Conservation (phyloP, 1,139 yeast genomes). For the Nakaseomyces sp. region DNA sequence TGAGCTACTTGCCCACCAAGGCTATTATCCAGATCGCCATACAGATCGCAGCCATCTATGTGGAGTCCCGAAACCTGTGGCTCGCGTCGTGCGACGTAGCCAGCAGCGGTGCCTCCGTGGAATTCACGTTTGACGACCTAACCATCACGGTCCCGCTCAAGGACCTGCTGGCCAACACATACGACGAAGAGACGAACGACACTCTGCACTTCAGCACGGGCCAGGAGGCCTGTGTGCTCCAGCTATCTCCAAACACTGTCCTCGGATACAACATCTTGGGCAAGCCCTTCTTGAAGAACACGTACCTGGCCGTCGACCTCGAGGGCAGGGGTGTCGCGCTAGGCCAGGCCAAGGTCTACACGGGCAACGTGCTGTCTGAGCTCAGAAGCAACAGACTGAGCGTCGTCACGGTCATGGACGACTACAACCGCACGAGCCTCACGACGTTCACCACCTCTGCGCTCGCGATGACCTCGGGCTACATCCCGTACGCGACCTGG, state of each 20-base stretch:
- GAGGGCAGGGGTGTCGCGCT: conserved; percentile 52
- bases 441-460: conserved; percentile 14
- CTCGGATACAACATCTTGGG: conserved; percentile 56
- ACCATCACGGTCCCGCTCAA: conserved; percentile 46
- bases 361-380: background rate
- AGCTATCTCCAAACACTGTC: conserved; percentile 42
- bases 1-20: conserved; percentile 50
- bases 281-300: conserved; percentile 45
- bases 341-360: conserved; percentile 35
- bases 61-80: conserved; percentile 47
- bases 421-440: background rate
- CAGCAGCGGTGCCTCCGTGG: conserved; percentile 45
- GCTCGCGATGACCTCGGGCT: conserved; percentile 35
- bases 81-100: conserved; percentile 52
- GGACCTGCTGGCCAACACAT: conserved; percentile 41
- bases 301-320: conserved; percentile 61
- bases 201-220: conserved; percentile 45
- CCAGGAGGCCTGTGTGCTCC: conserved; percentile 50
- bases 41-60: conserved; percentile 65
- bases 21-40: conserved; percentile 57
- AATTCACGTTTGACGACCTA: conserved; percentile 48
- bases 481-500: conserved; percentile 42
- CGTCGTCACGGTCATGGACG: background rate
- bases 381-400: background rate
- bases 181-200: conserved; percentile 20